Base-by-base conservation (phyloP, 495 filamentous ascomycete genomes). In the Tuber umbilicatum region DNA sequence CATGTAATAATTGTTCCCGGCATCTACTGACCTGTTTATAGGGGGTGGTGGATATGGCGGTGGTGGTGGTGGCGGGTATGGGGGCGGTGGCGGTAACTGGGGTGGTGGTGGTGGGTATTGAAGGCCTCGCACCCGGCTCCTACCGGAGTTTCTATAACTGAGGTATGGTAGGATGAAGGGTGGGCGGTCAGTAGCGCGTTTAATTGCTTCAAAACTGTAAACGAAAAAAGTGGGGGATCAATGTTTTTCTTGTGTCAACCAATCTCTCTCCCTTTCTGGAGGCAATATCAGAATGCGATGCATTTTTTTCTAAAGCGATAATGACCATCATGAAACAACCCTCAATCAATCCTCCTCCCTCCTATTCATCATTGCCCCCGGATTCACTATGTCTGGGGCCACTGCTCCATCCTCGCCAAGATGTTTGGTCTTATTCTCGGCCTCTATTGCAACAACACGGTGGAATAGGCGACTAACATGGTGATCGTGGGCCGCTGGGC, bases 401-500 rank as follows among this genome's bases (percentile, higher is more conserved):
- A 79, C 68, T 16, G 55, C 10, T n/a, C 23, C 47, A 21, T 55
- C 70, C 64, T 78, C 69, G 31, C 47, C 60, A 55, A 47, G 60
- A 68, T 71, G 70, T n/a, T 47, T 75, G 27, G 39, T 68, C 55
- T 21, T 64, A 38, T 73, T 73, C 50, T 50, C 40, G 6, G 27
- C 14, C 43, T n/a, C 60, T 42, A 23, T 64, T 74, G 6, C 77
- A 72, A 19, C 27, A 72, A 40, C 55, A 40, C 41, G 43, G 43
- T 70, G 35, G 27, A 38, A 60, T 31, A 47, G 45, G 16, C 35
- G 60, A 75, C 55, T 73, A 27, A 99, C 89, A 87, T 99, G 94
- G 73, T 86, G 88, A 86, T 99, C 96, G 16, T 89, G 92, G 80
- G 89, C 93, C 68, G 92, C 94, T 17, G 87, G 83, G 73, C 93